These are phyloP conservation scores for Monosporascus sp. DNA, from an alignment of 2,329 filamentous ascomycete genomes.

Conservation along the genomic window DNA sequence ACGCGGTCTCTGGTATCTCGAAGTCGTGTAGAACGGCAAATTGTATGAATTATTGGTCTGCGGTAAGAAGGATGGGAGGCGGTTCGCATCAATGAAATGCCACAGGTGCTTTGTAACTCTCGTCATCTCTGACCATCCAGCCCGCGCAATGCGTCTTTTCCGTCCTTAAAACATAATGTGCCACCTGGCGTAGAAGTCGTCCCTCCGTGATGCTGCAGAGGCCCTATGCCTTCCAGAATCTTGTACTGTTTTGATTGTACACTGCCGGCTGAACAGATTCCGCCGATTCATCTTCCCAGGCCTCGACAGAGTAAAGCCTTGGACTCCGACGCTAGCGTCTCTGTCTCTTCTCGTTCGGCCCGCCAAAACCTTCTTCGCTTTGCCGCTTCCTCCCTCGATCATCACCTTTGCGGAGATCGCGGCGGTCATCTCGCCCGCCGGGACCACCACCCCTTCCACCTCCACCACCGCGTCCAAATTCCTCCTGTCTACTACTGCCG, in stretches of 20 bases:
- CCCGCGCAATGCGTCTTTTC: too few relatives aligned
- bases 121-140: too few relatives aligned
- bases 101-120: too few relatives aligned
- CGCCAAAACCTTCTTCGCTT: conserved; percentile 41
- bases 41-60: too few relatives aligned
- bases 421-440: conserved; percentile 30
- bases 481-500: conserved; percentile 18
- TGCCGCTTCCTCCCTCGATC: conserved; percentile 36
- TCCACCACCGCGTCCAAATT: conserved; percentile 25
- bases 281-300: conserved; percentile 6
- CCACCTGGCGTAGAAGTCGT: too few relatives aligned
- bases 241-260: conserved; percentile 10
- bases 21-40: too few relatives aligned
- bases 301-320: conserved; percentile 6
- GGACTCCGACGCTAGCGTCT: conserved; percentile 33
- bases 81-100: too few relatives aligned
- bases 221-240: too few relatives aligned
- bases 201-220: too few relatives aligned
- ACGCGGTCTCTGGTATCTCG: too few relatives aligned
- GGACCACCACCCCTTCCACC: conserved; percentile 28
- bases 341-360: conserved; percentile 44
- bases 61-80: too few relatives aligned
- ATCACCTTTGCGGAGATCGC: conserved; percentile 30
- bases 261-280: conserved; percentile 7
- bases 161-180: too few relatives aligned